Percentiles rank a stretch among this genome's conserved stretches.
phyloP scores from a whole-genome alignment of 2,329 filamentous ascomycete species.

The Trichoderma breve region DNA sequence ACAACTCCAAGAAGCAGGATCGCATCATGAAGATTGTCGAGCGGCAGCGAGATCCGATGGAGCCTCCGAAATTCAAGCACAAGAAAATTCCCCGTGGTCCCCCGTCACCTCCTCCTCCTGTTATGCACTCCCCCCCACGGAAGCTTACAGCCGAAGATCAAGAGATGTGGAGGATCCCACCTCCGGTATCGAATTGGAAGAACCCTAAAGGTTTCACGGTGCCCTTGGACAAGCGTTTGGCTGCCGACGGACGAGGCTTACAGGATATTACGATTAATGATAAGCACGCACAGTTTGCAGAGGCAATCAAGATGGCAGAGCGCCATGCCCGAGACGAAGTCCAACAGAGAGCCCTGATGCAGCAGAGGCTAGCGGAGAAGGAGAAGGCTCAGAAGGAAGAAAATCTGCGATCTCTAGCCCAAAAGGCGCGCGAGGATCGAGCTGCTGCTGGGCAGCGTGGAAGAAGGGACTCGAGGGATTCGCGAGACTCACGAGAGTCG shows the following conservation, averaged over 20 bases:
- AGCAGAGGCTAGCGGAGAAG: constrained; percentile 93
- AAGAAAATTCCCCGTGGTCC: constrained; percentile 96
- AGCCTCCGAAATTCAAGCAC: constrained; percentile 97
- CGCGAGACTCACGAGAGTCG: constrained; percentile 34
- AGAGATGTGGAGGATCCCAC: constrained; percentile 86
- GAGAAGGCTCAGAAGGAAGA: constrained; percentile 95
- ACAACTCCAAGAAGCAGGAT: constrained; percentile 80
- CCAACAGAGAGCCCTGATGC: constrained; percentile 87
- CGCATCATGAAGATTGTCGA: constrained; percentile 99
- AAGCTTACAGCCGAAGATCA: constrained; percentile 97
- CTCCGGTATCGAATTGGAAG: constrained; percentile 97
- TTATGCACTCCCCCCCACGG: constrained; percentile 91
- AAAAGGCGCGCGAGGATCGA: constrained; percentile 86
- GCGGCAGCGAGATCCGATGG: constrained; percentile 89
- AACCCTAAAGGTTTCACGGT: constrained; percentile 98
- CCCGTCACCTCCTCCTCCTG: constrained; percentile 85
- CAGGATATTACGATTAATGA: constrained; percentile 97
- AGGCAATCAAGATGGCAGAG: constrained; percentile 91
- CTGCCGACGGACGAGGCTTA: constrained; percentile 85
- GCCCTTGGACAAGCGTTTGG: constrained; percentile 89
- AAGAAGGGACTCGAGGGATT: constrained; percentile 34
- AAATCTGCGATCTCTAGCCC: constrained; percentile 79
- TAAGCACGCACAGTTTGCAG: constrained; percentile 95
- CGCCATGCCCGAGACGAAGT: constrained; percentile 94
- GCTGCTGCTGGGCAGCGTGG: constrained; percentile 49